phyloP scores from a whole-genome alignment of 208 protist genomes.

The Trypanosoma melophagium region DNA sequence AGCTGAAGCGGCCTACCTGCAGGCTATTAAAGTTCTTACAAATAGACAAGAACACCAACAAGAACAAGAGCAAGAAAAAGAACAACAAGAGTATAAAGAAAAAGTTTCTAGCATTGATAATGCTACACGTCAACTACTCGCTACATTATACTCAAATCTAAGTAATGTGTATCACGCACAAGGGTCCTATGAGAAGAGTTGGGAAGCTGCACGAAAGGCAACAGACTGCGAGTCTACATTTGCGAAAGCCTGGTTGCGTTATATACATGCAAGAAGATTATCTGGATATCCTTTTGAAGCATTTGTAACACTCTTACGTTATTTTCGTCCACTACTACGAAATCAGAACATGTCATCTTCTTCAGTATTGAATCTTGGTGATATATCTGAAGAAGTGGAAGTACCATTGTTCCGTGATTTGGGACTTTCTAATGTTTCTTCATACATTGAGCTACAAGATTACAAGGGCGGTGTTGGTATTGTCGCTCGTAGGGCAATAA shows the following conservation, averaged over 20 bases:
- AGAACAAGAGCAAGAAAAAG: neutral
- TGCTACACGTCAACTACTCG: slow-evolving; percentile 26
- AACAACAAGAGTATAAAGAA: neutral
- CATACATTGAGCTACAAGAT: slow-evolving; percentile 67
- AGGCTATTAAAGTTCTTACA: slow-evolving; percentile 28
- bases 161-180: slow-evolving; percentile 51
- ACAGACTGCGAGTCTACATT: slow-evolving; percentile 42
- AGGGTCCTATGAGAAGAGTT: slow-evolving; percentile 38
- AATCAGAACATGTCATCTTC: slow-evolving; percentile 4
- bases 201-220: slow-evolving; percentile 38
- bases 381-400: slow-evolving; percentile 35
- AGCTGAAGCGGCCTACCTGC: slow-evolving; percentile 39
- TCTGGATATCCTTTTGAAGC: slow-evolving; percentile 75
- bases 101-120: neutral
- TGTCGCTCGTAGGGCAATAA: slow-evolving; percentile 57
- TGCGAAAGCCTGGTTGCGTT: slow-evolving; percentile 68
- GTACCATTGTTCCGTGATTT: slow-evolving; percentile 46
- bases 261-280: slow-evolving; percentile 53
- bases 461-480: slow-evolving; percentile 77
- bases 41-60: neutral
- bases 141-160: slow-evolving; percentile 71
- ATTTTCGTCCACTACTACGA: slow-evolving; percentile 62
- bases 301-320: slow-evolving; percentile 57
- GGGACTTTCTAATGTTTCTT: slow-evolving; percentile 52
- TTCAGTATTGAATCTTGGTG: neutral